phyloP scores from a whole-genome alignment of 148 eudicot species.

The Beta vulgaris region DNA sequence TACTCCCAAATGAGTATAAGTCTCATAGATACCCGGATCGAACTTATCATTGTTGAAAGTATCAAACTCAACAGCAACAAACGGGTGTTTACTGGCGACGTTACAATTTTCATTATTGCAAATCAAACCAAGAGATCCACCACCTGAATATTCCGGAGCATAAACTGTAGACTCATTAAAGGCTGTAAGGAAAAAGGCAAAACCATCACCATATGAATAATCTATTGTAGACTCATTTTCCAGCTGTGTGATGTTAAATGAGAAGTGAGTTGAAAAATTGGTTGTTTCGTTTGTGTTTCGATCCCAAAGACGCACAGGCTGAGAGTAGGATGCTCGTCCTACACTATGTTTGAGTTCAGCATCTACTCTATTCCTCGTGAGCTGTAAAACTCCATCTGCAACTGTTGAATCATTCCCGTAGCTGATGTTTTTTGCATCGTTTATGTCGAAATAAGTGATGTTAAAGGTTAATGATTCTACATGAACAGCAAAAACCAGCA shows the following conservation, averaged over 20 bases:
- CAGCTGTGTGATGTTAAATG: slow-evolving; percentile 30
- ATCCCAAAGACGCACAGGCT: slow-evolving; percentile 36
- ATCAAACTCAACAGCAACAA: slow-evolving; percentile 53
- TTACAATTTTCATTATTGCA: neutral
- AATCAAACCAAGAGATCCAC: slow-evolving; percentile 36
- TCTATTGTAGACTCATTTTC: neutral
- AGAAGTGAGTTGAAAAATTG: slow-evolving; percentile 45
- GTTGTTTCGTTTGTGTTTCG: slow-evolving; percentile 13
- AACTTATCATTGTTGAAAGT: slow-evolving; percentile 19
- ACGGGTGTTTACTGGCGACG: slow-evolving; percentile 1
- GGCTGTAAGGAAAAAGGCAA: slow-evolving; percentile 38
- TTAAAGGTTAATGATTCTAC: slow-evolving; percentile 30
- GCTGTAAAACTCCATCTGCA: slow-evolving; percentile 21
- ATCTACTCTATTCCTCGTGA: slow-evolving; percentile 32
- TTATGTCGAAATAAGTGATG: slow-evolving; percentile 28
- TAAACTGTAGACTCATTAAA: slow-evolving; percentile 3
- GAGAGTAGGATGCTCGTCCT: slow-evolving; percentile 36
- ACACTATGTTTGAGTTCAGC: slow-evolving; percentile 15
- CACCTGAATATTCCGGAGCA: slow-evolving; percentile 28
- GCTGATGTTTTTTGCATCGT: slow-evolving; percentile 3
- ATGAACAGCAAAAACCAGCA: slow-evolving; percentile 4
- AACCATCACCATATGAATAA: slow-evolving; percentile 31
- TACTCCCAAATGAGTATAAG: slow-evolving; percentile 57
- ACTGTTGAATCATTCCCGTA: slow-evolving; percentile 29
- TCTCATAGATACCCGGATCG: slow-evolving; percentile 39